Evolutionary conservation across 768 basidiomycete species (phyloP), one percentile per base, ranked within the genome.

Genomic region (Daedaleopsis nitida): DNA sequence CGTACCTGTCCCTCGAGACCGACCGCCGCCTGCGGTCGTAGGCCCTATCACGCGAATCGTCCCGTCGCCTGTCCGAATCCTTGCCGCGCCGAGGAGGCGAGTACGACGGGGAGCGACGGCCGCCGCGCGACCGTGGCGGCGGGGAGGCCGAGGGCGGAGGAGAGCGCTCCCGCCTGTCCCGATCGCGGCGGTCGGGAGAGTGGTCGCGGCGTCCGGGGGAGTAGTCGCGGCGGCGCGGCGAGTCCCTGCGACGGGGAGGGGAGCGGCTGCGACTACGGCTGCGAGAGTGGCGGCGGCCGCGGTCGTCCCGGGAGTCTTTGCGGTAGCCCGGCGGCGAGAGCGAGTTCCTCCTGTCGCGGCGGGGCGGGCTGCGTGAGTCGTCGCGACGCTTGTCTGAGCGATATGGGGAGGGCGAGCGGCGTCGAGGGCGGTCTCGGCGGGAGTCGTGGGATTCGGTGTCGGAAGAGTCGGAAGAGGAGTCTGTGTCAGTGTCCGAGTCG

Each of bases 401-500:
- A 0, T 74, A 76, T 1, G 79, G 77, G 0, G 74, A 72, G 1
- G 72, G 66, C 7, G 74, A 72, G 23, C 70, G 73, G 42, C 73
- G 73, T 19, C 61, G 60, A 12, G 16, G 66, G 67, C 21, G 64
- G 69, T 21, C 27, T 32, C 27, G 27, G 7, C 27, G 27, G 4
- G 68, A 65, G 44, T 69, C 65, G 17, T 72, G 62, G 12, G 72
- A 65, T 7, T n/a, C 19, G 21, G 45, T 19, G 60, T 70, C 70
- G 5, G 82, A 81, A 11, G 67, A 68, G 17, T 71, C 74, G 0
- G 75, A 68, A n/a, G 69, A 69, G 43, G 77, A 74, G 38, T 76
- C 77, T 8, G 77, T 74, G 57, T 75, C 72, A 1, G 73, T 72
- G 59, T 77, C 76, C 6, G 72, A 72, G 43, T 75, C 76, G 0